Conservation (phyloP, 1,284 basidiomycete genomes). For the Porodaedalea pini region DNA sequence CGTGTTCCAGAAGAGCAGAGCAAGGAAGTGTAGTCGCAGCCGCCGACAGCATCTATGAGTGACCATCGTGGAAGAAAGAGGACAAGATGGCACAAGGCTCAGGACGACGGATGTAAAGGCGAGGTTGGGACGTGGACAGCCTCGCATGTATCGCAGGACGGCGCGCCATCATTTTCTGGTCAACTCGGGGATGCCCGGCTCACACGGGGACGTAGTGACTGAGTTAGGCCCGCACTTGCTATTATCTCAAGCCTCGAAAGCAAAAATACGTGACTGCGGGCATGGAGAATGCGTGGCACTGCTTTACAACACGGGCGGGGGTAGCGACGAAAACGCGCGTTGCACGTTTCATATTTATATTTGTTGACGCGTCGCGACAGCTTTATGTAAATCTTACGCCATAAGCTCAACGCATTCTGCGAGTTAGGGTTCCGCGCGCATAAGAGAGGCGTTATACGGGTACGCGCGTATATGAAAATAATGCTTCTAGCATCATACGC, state of each 20-base stretch:
- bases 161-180: neutral
- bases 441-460: no score
- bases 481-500: no score
- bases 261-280: neutral
- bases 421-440: no score
- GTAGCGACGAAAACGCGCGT: no score
- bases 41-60: neutral
- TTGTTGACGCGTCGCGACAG: neutral
- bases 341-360: neutral
- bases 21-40: neutral
- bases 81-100: neutral
- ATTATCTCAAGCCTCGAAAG: neutral
- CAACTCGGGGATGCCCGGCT: neutral
- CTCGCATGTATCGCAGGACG: neutral
- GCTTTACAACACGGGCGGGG: no score
- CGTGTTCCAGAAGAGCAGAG: neutral
- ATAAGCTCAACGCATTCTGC: no score
- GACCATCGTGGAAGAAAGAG: neutral
- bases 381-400: neutral
- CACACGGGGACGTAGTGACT: neutral
- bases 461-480: neutral
- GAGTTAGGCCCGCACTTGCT: neutral
- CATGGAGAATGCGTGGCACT: neutral
- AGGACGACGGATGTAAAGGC: neutral
- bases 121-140: constrained; percentile 2